These are phyloP conservation scores for Pachyrhizus erosus DNA, from an alignment of 306 rosid species.

Conservation along the genomic window DNA sequence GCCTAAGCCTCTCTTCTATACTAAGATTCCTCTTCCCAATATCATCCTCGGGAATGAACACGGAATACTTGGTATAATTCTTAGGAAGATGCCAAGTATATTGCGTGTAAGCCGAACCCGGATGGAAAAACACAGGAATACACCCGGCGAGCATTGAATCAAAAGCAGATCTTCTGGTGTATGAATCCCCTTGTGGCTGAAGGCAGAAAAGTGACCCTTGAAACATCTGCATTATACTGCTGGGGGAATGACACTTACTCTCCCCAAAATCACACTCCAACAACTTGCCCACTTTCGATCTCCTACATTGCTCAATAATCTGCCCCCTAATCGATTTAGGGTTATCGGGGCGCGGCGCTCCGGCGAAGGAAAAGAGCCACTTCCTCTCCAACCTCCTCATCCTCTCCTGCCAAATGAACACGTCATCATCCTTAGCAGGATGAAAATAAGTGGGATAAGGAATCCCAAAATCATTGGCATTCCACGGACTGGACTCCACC, in stretches of 20 bases:
- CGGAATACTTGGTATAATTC: conserved; percentile 77
- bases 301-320: conserved; percentile 84
- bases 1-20: conserved; percentile 82
- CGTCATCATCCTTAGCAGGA: conserved; percentile 91
- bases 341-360: conserved; percentile 93
- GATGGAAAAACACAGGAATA: conserved; percentile 97
- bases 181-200: conserved; percentile 99
- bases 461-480: conserved; percentile 94
- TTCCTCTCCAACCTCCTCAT: conserved; percentile 63
- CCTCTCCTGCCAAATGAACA: conserved; percentile 67
- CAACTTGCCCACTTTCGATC: conserved; percentile 77
- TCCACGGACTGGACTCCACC: conserved; percentile 99
- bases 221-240: conserved; percentile 97
- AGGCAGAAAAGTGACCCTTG: conserved; percentile 94
- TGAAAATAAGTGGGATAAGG: conserved; percentile 98
- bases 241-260: conserved; percentile 97
- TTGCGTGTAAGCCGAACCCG: conserved; percentile 95
- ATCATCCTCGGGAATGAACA: conserved; percentile 91
- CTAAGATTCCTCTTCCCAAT: conserved; percentile 75
- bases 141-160: conserved; percentile 98
- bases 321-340: conserved; percentile 88
- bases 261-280: conserved; percentile 98
- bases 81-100: conserved; percentile 99
- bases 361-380: conserved; percentile 95
- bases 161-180: conserved; percentile 94